A percentile compares a stretch with the other conserved stretches of the same genome.
phyloP scores from a whole-genome alignment of 2,329 filamentous ascomycete species.

The Pseudopithomyces maydicus region DNA sequence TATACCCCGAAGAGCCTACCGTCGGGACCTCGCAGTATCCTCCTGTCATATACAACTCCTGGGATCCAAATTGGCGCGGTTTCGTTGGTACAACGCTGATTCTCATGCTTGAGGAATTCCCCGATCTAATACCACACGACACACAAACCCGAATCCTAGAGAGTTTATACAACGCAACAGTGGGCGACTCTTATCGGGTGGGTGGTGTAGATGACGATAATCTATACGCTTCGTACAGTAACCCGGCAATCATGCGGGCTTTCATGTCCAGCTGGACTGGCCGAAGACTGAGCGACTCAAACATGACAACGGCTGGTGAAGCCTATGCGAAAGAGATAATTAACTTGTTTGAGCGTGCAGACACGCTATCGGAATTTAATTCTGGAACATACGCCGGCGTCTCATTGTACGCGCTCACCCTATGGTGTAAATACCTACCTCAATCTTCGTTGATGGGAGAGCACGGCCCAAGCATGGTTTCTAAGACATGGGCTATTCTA shows the following conservation, averaged over 20 bases:
- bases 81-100: conserved; percentile 66
- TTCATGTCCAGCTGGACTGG: conserved; percentile 66
- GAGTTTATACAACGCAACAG: conserved; percentile 60
- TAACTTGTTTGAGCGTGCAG: conserved; percentile 59
- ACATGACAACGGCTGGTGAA: conserved; percentile 65
- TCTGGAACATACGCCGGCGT: conserved; percentile 68
- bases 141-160: conserved; percentile 55
- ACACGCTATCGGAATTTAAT: conserved; percentile 68
- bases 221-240: conserved; percentile 66
- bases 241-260: conserved; percentile 67
- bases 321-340: conserved; percentile 61
- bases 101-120: conserved; percentile 64
- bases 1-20: conserved; percentile 62
- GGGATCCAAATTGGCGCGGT: conserved; percentile 69
- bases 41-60: conserved; percentile 59
- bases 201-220: conserved; percentile 66
- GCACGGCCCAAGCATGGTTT: conserved; percentile 58
- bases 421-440: conserved; percentile 66
- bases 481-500: conserved; percentile 59
- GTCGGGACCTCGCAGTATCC: conserved; percentile 60
- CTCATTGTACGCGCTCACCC: conserved; percentile 61
- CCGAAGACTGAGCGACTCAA: conserved; percentile 57
- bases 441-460: conserved; percentile 59
- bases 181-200: conserved; percentile 66
- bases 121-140: conserved; percentile 50